Base-by-base conservation (phyloP, 306 rosid species). In the Rosa lucieae region DNA sequence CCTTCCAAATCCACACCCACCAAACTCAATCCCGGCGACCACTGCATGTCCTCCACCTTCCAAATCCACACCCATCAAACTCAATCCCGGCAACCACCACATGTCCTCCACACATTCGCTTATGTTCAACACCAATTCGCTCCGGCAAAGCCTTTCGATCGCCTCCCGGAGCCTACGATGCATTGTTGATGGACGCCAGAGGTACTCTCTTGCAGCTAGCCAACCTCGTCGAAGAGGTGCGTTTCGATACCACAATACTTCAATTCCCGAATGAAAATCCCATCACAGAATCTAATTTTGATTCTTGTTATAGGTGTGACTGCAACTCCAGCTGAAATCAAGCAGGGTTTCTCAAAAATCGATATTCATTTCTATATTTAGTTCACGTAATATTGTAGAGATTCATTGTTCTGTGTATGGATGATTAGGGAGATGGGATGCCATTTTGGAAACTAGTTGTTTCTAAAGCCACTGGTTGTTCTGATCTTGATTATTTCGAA, bases 371-470 rank as follows among this genome's bases (percentile, higher is more conserved):
- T 74, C 52, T 58, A 14, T 6, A 5, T 12, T 1, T 58, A 10
- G 44, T 32, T 35, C 44, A 35, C 2, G 1, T 15, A 7, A 35
- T 29, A 32, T 4, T 21, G 10, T 8, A 23, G 5, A 32, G 18
- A 14, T 3, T 52, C 40, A n/a, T 53, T 80, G 43, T 70, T 72
- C 10, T 52, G 59, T 56, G 44, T 66, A 17, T 62, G 61, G 4
- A 23, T 42, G 2, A 74, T 42, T 83, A 95, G 99, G 99, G 99
- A 82, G 99, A 95, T 81, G 99, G 98, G 79, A 91, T 94, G 83
- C 96, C 99, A 62, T 95, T 95, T 85, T 95, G 99, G 99, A 95
- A 88, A 84, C 89, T 90, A 74, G 93, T 95, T 75, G 97, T 95
- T 79, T 89, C 99, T 39, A 91, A 95, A 84, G 97, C 99, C 81